Evolutionary conservation across 1,139 yeast genomes (phyloP).

Genomic region (Kazachstania sp.): DNA sequence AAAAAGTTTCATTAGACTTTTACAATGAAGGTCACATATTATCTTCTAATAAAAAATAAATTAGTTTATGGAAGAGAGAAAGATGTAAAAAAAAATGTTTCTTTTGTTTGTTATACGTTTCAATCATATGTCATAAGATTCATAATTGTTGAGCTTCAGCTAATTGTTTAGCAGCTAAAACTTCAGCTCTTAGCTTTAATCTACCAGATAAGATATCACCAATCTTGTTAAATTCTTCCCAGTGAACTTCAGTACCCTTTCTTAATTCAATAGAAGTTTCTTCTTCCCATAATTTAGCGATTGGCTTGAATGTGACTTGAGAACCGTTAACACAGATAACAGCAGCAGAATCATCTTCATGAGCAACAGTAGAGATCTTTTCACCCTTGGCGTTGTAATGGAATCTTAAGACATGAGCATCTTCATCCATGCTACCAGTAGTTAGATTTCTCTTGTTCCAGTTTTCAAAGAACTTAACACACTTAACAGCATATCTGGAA

Average conservation of each 20-base stretch:
- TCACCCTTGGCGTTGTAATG: slow-evolving; percentile 34
- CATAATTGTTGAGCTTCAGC: slow-evolving; percentile 3
- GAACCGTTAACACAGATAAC: slow-evolving; percentile 68
- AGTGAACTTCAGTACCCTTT: slow-evolving; percentile 60
- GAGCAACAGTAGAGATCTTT: slow-evolving; percentile 34
- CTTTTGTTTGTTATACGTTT: not conserved
- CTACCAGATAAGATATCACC: slow-evolving; percentile 68
- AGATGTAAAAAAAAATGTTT: not conserved
- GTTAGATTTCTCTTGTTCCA: slow-evolving; percentile 32
- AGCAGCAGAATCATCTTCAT: slow-evolving; percentile 43
- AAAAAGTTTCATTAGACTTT: not conserved
- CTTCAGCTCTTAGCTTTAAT: slow-evolving; percentile 39
- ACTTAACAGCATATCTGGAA: slow-evolving; percentile 79
- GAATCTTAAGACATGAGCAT: slow-evolving; percentile 35
- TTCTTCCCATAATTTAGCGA: slow-evolving; percentile 45
- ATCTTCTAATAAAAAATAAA: too few relatives aligned
- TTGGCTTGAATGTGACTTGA: slow-evolving; percentile 46
- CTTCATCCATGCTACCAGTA: slow-evolving; percentile 25
- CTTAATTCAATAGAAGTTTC: slow-evolving; percentile 55
- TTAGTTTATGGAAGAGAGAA: not conserved
- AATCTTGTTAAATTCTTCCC: slow-evolving; percentile 52
- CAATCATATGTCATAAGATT: not conserved
- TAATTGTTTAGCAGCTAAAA: slow-evolving; percentile 14
- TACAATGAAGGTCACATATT: too few relatives aligned
- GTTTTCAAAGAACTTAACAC: slow-evolving; percentile 77